Base-by-base conservation (phyloP, 73 alveolate species). In the Paramecium primaurelia region DNA sequence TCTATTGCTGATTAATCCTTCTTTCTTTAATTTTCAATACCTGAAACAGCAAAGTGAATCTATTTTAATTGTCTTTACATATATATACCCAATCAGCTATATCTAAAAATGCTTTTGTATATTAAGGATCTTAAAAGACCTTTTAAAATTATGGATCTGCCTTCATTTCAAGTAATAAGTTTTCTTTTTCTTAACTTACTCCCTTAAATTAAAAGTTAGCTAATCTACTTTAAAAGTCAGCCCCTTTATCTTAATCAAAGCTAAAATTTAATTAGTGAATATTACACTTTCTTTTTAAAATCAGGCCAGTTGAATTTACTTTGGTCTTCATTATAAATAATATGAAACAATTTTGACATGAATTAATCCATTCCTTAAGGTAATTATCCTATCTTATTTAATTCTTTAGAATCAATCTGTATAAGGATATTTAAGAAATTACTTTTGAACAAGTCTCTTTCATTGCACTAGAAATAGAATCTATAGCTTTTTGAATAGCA, bases 61-160 rank as follows among this genome's bases (percentile, higher is more conserved):
- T 80, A 18, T 37, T 36, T 11, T 20, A 8, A 25, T 14, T 16
- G 10, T 73, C n/a, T 16, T 8, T 45, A 45, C 4, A 26, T 80
- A 80, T 45, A 45, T 14, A 26, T 80, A 80, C 91, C 91, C 91
- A 80, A 80, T 80, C 91, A 18, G 91, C 91, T 16, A 80, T 80
- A 10, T 80, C 91, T 12, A 80, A 47, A 6, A 80, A 80, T 22
- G 91, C 71, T 64, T 80, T 49, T 26, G 91, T 45, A 38, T 80
- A 80, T 18, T 18, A 11, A 45, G 91, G 91, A 47, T 80, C 91
- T 80, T 49, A 28, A 44, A 25, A 80, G 22, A 49, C 91, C 12
- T 80, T 80, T 14, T 49, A 14, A 44, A 80, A 80, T 80, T 80
- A 9, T 8, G 91, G 91, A 36, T 80, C 91, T 8, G 49, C 71